Evolutionary conservation across 1,139 yeast species (phyloP).

Genomic region (Suhomyces wounanorum): DNA sequence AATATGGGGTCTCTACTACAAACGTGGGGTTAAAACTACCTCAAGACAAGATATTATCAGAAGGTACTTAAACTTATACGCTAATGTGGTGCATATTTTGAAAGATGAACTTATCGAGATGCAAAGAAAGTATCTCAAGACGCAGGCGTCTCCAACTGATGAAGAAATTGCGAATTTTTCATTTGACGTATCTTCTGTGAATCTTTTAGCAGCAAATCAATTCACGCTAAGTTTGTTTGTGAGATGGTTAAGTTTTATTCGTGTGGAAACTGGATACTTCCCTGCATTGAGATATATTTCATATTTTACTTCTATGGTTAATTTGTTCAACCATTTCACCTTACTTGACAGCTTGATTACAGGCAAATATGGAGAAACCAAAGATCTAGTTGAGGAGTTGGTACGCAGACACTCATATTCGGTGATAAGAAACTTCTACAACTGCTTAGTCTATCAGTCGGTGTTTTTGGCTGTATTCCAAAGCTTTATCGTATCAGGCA

Average conservation of each 20-base stretch:
- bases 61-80: constrained; percentile 25
- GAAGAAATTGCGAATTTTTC: constrained; percentile 3
- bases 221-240: constrained; percentile 22
- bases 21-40: constrained; percentile 19
- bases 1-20: constrained; percentile 32
- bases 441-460: constrained; percentile 26
- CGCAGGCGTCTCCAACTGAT: constrained; percentile 14
- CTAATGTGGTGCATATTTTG: constrained; percentile 18
- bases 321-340: constrained; percentile 30
- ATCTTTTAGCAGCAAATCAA: constrained; percentile 26
- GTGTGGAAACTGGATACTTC: constrained; percentile 34
- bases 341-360: constrained; percentile 22
- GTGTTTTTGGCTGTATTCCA: constrained; percentile 28
- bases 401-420: constrained; percentile 15
- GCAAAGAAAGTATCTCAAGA: constrained; percentile 8
- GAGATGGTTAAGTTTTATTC: constrained; percentile 36
- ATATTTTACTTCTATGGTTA: constrained; percentile 29
- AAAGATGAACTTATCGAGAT: constrained; percentile 8
- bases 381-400: constrained; percentile 16
- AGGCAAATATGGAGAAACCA: constrained; percentile 15
- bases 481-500: constrained; percentile 11
- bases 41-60: constrained; percentile 22
- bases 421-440: constrained; percentile 24
- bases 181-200: constrained; percentile 15
- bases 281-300: constrained; percentile 35